Percentiles rank a stretch among this genome's conserved stretches.
phyloP scores from a whole-genome alignment of 2,329 filamentous ascomycete genomes.

The Exophiala viscosa region DNA sequence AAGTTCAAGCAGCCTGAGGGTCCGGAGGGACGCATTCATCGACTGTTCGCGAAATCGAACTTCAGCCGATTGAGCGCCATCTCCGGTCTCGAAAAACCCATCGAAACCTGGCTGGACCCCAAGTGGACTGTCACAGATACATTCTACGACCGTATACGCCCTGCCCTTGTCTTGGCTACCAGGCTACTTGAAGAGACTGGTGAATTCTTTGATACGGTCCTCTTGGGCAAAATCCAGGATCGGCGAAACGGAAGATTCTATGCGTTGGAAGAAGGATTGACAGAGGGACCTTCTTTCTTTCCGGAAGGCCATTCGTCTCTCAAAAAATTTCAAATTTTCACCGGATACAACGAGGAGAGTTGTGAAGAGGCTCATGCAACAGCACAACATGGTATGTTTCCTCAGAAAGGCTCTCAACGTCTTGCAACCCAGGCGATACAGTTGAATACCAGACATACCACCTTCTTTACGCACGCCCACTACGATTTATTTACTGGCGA shows the following conservation, averaged over 20 bases:
- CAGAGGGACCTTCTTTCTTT: not conserved
- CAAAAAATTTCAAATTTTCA: conserved; percentile 1
- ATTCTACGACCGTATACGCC: conserved; percentile 6
- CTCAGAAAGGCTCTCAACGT: not conserved
- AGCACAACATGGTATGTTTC: not conserved
- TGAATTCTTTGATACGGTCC: conserved; percentile 7
- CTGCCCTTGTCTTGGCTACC: conserved; percentile 7
- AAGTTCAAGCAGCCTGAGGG: not conserved
- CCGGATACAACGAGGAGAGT: not conserved
- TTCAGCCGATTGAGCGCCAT: conserved; percentile 1
- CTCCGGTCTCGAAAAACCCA: not conserved
- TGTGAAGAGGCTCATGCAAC: not conserved
- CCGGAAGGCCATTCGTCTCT: not conserved
- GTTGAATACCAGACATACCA: conserved; percentile 1
- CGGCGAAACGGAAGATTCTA: not conserved
- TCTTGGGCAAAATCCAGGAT: not conserved
- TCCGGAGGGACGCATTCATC: not conserved
- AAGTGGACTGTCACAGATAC: conserved; percentile 9
- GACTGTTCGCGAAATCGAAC: not conserved
- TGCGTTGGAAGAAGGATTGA: not conserved
- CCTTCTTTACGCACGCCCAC: not conserved
- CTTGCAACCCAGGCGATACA: conserved; percentile 1
- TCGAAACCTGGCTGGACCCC: not conserved
- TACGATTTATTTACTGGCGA: not conserved
- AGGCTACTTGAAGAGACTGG: not conserved